These are phyloP conservation scores for Saccharomycopsis vini DNA, from an alignment of 805 yeast genomes.

Conservation along the genomic window DNA sequence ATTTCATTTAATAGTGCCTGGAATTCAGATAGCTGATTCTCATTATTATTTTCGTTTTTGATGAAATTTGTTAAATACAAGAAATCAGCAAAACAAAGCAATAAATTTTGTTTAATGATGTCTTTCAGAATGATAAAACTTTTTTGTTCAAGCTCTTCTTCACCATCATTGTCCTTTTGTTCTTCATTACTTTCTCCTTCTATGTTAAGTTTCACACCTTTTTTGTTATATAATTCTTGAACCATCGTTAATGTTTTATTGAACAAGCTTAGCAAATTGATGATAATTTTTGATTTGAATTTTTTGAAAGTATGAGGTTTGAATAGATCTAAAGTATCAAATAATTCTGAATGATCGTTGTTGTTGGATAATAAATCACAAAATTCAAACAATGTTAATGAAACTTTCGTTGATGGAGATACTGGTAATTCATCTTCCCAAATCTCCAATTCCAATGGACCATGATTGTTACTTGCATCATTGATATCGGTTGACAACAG, in stretches of 20 bases:
- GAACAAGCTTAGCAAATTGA: not conserved
- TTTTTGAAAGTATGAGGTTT: not conserved
- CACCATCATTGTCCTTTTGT: no score
- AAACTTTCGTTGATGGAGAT: slow-evolving; percentile 9
- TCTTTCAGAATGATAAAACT: no score
- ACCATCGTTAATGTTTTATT: not conserved
- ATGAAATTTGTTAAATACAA: slow-evolving; percentile 2
- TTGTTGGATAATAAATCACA: not conserved
- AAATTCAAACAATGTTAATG: slow-evolving; percentile 5
- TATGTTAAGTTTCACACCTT: no score
- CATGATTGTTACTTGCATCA: no score
- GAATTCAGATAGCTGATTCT: not conserved
- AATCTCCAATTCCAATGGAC: slow-evolving; percentile 11
- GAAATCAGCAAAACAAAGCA: slow-evolving; percentile 9
- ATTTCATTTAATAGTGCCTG: not conserved
- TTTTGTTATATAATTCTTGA: no score
- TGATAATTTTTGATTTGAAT: slow-evolving; percentile 1
- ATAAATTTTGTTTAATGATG: slow-evolving; percentile 2
- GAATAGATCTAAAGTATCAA: slow-evolving; percentile 5
- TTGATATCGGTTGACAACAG: no score
- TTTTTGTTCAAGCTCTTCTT: no score
- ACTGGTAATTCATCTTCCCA: slow-evolving; percentile 18
- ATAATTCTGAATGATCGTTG: not conserved
- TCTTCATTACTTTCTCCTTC: not conserved
- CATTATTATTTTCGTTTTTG: not conserved